Evolutionary conservation across 371 early-diverging fungal genomes (phyloP).

Genomic region (Haplosporangium sp.): DNA sequence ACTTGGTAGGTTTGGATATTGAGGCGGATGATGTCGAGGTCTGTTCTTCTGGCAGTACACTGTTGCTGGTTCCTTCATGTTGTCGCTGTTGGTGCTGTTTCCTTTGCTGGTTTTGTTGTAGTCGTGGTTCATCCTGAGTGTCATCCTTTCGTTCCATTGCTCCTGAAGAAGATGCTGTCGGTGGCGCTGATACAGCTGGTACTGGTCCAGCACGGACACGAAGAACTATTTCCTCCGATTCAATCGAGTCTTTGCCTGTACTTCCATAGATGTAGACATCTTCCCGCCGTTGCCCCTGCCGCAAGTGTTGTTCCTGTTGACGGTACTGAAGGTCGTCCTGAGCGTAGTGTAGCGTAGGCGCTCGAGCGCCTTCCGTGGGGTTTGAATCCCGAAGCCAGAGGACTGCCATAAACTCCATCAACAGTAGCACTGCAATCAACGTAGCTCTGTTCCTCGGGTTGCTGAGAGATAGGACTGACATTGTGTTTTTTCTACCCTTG

Average conservation of each 20-base stretch:
- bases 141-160: not conserved
- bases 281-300: not conserved
- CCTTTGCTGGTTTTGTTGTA: not conserved
- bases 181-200: not conserved
- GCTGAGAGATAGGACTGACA: constrained; percentile 36
- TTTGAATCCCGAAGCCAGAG: constrained; percentile 31
- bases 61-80: not conserved
- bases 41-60: not conserved
- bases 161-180: not conserved
- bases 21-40: not conserved
- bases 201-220: not conserved
- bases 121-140: not conserved
- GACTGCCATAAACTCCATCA: constrained; percentile 31
- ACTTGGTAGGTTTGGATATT: constrained; percentile 6
- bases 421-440: constrained; percentile 19
- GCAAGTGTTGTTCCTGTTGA: constrained; percentile 13
- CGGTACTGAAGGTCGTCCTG: constrained; percentile 20
- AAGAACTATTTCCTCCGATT: not conserved
- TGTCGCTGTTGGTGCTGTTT: not conserved
- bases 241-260: not conserved
- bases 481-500: constrained; percentile 1
- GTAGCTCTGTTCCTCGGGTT: constrained; percentile 32
- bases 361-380: not conserved
- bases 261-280: not conserved
- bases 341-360: not conserved